phyloP scores from a whole-genome alignment of 441 rosid species.

The Daphne laureola region DNA sequence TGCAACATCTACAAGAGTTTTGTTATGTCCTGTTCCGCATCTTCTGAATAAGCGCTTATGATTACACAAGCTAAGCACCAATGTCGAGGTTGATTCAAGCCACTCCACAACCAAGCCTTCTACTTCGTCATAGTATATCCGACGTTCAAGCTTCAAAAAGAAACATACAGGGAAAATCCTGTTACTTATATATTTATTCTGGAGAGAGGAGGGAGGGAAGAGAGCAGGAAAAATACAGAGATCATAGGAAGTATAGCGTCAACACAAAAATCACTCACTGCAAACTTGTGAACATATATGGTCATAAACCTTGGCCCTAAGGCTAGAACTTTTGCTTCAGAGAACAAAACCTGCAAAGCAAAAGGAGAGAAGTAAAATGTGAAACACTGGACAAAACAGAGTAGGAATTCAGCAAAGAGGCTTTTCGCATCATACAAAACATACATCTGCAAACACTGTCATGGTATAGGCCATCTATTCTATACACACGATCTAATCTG shows the following conservation, averaged over 20 bases:
- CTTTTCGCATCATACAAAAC: background rate
- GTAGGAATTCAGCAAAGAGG: too few species aligned
- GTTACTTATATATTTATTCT: background rate
- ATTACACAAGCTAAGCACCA: constrained; percentile 43
- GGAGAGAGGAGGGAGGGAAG: background rate
- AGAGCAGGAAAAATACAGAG: background rate
- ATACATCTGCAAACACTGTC: background rate
- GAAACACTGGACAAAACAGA: constrained; percentile 2
- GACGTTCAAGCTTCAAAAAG: constrained; percentile 56
- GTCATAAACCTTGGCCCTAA: constrained; percentile 91
- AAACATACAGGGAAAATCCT: background rate
- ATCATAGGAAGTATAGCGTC: too few species aligned
- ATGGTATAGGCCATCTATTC: too few species aligned
- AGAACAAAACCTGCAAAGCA: constrained; percentile 51
- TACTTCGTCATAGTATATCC: constrained; percentile 71
- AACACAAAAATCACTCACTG: constrained; percentile 39
- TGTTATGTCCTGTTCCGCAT: constrained; percentile 32
- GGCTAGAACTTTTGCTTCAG: constrained; percentile 80
- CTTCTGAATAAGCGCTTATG: constrained; percentile 36
- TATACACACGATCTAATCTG: too few species aligned
- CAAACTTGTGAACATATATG: constrained; percentile 61
- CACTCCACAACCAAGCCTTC: constrained; percentile 76
- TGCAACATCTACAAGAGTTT: constrained; percentile 52
- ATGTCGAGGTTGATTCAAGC: constrained; percentile 76
- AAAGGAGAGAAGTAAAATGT: background rate